Conservation (phyloP, 2,329 filamentous ascomycete species). For the Fusarium sp. region DNA sequence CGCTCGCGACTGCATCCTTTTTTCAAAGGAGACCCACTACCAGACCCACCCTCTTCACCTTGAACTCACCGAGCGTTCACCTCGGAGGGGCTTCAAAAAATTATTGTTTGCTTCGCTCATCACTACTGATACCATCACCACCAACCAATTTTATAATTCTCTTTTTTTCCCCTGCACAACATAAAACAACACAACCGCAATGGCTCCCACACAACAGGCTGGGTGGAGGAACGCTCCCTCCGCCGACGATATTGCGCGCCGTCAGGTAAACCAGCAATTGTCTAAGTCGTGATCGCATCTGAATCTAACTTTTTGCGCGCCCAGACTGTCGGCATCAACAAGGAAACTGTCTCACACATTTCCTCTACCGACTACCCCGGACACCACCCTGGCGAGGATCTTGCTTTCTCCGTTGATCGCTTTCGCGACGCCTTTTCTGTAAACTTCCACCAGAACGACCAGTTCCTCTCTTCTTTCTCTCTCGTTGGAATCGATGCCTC, state of each 20-base stretch:
- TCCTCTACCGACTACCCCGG: constrained; percentile 91
- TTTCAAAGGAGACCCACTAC: neutral
- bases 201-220: constrained; percentile 51
- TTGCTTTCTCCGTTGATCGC: constrained; percentile 78
- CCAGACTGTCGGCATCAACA: constrained; percentile 86
- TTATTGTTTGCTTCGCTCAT: constrained; percentile 35
- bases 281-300: neutral
- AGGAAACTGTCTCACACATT: constrained; percentile 90
- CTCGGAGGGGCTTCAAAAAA: constrained; percentile 51
- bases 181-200: constrained; percentile 30
- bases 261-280: constrained; percentile 62
- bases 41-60: constrained; percentile 28
- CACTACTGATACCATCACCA: constrained; percentile 14
- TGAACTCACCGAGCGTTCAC: constrained; percentile 29
- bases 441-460: constrained; percentile 85
- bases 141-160: constrained; percentile 3
- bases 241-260: constrained; percentile 68
- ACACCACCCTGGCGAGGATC: constrained; percentile 89
- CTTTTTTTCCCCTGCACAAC: neutral
- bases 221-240: constrained; percentile 55
- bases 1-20: constrained; percentile 6
- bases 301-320: constrained; percentile 28
- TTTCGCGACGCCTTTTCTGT: constrained; percentile 79
- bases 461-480: constrained; percentile 85
- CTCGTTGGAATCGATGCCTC: constrained; percentile 91